phyloP scores from a whole-genome alignment of 768 basidiomycete species.

The Sistotremastrum suecicum region DNA sequence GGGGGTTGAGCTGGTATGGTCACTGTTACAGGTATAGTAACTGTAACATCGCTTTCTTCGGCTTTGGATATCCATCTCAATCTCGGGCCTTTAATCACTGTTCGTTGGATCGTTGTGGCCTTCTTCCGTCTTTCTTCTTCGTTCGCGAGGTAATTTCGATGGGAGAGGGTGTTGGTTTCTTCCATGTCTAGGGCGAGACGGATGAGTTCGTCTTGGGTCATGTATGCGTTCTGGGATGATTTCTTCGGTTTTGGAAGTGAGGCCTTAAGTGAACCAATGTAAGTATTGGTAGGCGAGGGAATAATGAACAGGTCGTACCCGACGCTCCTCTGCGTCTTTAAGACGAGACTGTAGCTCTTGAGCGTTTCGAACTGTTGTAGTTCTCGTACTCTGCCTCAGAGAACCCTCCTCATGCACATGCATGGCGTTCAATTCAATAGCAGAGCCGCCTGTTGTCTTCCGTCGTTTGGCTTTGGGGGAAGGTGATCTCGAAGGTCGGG shows the following conservation, averaged over 20 bases:
- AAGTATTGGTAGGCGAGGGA: conserved; percentile 19
- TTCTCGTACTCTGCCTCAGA: conserved; percentile 42
- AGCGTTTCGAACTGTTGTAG: conserved; percentile 51
- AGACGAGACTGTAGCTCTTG: conserved; percentile 55
- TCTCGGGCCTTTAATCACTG: conserved; percentile 49
- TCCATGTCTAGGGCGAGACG: conserved; percentile 75
- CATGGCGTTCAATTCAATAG: not conserved
- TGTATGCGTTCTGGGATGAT: conserved; percentile 24
- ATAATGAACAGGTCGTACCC: conserved; percentile 12
- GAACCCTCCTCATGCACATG: conserved; percentile 27
- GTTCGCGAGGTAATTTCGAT: conserved; percentile 60
- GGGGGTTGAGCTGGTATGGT: not conserved
- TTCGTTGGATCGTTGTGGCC: conserved; percentile 43
- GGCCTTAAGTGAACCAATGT: conserved; percentile 41
- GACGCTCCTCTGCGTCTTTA: conserved; percentile 19
- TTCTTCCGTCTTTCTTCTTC: conserved; percentile 76
- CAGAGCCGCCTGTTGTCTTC: conserved; percentile 7
- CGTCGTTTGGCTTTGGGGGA: conserved; percentile 1
- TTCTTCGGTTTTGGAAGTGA: conserved; percentile 51
- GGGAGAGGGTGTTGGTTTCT: conserved; percentile 69
- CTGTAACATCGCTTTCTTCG: conserved; percentile 39
- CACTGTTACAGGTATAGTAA: conserved; percentile 9
- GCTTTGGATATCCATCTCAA: conserved; percentile 56
- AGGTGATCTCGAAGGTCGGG: conserved; percentile 2
- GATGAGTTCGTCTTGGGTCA: conserved; percentile 76